A percentile compares a stretch with the other conserved stretches of the same genome.
These are phyloP conservation scores for Helianthus tuberosus DNA, from an alignment of 129 eudicot species.

Conservation along the genomic window DNA sequence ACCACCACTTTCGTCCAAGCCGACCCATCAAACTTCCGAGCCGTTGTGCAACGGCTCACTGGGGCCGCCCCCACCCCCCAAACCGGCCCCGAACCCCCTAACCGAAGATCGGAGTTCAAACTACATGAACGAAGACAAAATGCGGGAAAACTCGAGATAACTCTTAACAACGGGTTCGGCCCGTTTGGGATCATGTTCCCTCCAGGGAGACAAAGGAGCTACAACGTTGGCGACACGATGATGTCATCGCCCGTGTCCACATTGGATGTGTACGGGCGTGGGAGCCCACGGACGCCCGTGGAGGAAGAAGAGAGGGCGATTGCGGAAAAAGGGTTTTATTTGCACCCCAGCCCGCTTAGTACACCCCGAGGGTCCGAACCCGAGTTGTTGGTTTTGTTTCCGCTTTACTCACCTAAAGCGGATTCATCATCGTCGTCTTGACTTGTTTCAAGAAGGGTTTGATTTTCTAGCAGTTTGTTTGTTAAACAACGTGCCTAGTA, in stretches of 20 bases:
- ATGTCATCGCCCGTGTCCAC: constrained; percentile 85
- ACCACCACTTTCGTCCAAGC: constrained; percentile 53
- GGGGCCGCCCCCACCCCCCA: constrained; percentile 33
- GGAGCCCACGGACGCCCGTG: constrained; percentile 50
- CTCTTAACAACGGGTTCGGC: constrained; percentile 40
- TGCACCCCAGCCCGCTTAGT: constrained; percentile 62
- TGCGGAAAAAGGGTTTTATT: constrained; percentile 78
- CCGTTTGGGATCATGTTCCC: constrained; percentile 26
- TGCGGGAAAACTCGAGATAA: constrained; percentile 65
- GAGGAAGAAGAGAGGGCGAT: constrained; percentile 67
- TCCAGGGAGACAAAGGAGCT: constrained; percentile 31
- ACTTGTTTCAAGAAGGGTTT: neutral
- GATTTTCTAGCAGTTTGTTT: neutral
- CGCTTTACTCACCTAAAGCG: constrained; percentile 56
- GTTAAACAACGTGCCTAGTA: too few species aligned
- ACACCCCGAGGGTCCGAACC: constrained; percentile 71
- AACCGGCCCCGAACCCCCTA: constrained; percentile 37
- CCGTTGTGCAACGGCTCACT: constrained; percentile 37
- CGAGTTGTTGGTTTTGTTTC: constrained; percentile 68
- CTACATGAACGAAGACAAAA: constrained; percentile 70
- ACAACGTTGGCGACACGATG: constrained; percentile 27
- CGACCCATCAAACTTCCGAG: constrained; percentile 32
- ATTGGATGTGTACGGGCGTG: constrained; percentile 54
- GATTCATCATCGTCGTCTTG: constrained; percentile 19
- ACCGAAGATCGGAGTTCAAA: constrained; percentile 53